phyloP scores from a whole-genome alignment of 257 asterid genomes.

The Paulownia fortunei region DNA sequence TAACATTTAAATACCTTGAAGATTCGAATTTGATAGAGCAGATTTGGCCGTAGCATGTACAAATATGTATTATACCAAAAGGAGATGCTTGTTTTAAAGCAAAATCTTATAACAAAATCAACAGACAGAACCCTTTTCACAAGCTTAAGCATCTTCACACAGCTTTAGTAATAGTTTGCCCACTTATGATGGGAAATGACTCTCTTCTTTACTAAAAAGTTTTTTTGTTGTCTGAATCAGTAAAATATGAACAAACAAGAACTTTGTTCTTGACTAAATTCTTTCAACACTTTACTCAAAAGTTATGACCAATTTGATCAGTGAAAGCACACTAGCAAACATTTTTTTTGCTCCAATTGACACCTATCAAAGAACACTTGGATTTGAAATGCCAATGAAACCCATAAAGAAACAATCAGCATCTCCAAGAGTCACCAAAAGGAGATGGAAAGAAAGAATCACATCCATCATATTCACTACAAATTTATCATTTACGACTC shows the following conservation, averaged over 20 bases:
- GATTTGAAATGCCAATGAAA: slow-evolving; percentile 26
- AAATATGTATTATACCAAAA: slow-evolving; percentile 23
- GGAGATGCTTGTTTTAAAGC: slow-evolving; percentile 44
- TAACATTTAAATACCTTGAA: slow-evolving; percentile 23
- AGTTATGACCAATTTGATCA: slow-evolving; percentile 37
- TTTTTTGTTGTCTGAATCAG: slow-evolving; percentile 25
- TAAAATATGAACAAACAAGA: slow-evolving; percentile 26
- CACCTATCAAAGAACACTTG: slow-evolving; percentile 37
- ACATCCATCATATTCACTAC: slow-evolving; percentile 10
- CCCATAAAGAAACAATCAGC: slow-evolving; percentile 42
- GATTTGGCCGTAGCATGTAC: slow-evolving; percentile 19
- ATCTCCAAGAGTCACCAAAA: slow-evolving; percentile 38
- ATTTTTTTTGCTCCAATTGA: slow-evolving; percentile 37
- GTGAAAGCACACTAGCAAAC: slow-evolving; percentile 39
- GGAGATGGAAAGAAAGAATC: slow-evolving; percentile 26
- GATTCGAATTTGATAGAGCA: slow-evolving; percentile 29
- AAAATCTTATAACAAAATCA: slow-evolving; percentile 34
- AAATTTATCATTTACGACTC: slow-evolving; percentile 14
- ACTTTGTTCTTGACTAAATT: slow-evolving; percentile 49
- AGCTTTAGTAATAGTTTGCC: slow-evolving; percentile 28
- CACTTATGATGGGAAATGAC: slow-evolving; percentile 29
- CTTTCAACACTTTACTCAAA: slow-evolving; percentile 38
- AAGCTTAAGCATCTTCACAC: slow-evolving; percentile 44
- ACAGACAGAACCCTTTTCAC: slow-evolving; percentile 24
- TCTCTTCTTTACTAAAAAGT: slow-evolving; percentile 22